Evolutionary conservation across 2,329 filamentous ascomycete species (phyloP).

Genomic region (Monosporascus ibericus): DNA sequence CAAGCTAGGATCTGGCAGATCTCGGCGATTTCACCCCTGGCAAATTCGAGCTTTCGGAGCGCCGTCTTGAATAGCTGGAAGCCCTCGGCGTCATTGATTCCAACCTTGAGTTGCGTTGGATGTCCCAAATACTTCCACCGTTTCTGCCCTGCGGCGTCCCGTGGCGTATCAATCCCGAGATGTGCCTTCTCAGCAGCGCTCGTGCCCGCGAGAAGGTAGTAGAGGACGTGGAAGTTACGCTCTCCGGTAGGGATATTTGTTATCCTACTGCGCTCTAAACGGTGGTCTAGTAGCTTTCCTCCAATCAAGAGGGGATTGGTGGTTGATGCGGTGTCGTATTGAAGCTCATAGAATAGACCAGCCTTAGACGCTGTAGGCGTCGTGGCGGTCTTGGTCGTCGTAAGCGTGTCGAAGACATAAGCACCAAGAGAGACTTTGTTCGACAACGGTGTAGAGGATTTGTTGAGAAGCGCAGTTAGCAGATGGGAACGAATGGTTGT

Average conservation of each 20-base stretch:
- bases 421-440: constrained; percentile 88
- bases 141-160: constrained; percentile 52
- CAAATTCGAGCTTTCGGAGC: constrained; percentile 87
- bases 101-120: constrained; percentile 92
- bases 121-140: constrained; percentile 96
- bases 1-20: constrained; percentile 91
- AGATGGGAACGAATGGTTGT: constrained; percentile 89
- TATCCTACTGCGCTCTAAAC: constrained; percentile 86
- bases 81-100: constrained; percentile 90
- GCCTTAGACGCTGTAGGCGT: constrained; percentile 94
- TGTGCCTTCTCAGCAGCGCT: constrained; percentile 86
- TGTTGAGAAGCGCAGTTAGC: constrained; percentile 76
- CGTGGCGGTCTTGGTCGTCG: constrained; percentile 93
- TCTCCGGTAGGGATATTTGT: constrained; percentile 91
- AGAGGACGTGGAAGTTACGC: constrained; percentile 91
- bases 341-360: constrained; percentile 89
- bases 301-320: constrained; percentile 84
- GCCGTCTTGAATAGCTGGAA: constrained; percentile 98
- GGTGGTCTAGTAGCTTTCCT: constrained; percentile 89
- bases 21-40: constrained; percentile 87
- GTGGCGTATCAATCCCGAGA: constrained; percentile 51
- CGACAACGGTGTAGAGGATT: constrained; percentile 87
- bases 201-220: constrained; percentile 90
- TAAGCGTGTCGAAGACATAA: constrained; percentile 93
- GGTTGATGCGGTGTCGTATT: constrained; percentile 86